Conservation (phyloP, 306 rosid species). For the Cajanus cajan region DNA sequence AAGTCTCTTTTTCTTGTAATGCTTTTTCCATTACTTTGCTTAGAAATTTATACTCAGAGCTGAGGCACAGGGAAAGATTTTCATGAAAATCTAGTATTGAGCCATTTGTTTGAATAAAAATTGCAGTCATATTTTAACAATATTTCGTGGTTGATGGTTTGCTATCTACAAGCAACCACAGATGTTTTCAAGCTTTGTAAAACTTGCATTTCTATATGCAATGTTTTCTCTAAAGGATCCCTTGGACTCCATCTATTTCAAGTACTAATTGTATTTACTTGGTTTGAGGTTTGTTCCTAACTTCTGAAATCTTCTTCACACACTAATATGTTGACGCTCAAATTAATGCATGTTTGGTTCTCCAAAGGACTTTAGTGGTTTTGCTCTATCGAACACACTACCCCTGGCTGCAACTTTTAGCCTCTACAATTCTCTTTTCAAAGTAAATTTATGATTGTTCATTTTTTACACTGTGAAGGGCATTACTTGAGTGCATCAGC, state of each 20-base stretch:
- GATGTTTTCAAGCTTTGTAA: background rate
- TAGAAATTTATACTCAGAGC: background rate
- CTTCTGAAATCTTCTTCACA: background rate
- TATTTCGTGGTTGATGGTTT: background rate
- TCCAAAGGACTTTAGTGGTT: background rate
- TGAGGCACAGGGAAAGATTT: background rate
- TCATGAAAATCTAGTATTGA: background rate
- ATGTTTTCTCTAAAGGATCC: background rate
- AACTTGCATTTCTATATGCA: background rate
- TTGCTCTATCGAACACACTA: constrained; percentile 9
- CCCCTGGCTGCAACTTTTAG: background rate
- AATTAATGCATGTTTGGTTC: constrained; percentile 10
- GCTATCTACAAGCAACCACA: background rate
- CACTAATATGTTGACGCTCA: background rate
- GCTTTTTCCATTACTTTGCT: background rate
- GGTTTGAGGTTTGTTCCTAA: constrained; percentile 1
- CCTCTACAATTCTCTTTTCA: constrained; percentile 15
- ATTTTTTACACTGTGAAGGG: constrained; percentile 56
- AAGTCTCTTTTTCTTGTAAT: background rate
- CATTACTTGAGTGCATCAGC: constrained; percentile 95
- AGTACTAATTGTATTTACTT: background rate
- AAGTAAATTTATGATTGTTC: constrained; percentile 21
- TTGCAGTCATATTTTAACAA: background rate
- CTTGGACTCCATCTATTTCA: background rate
- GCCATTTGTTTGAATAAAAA: background rate